Evolutionary conservation across 108 stramenopile species (phyloP).

Genomic region (Skeletonema costatum): DNA sequence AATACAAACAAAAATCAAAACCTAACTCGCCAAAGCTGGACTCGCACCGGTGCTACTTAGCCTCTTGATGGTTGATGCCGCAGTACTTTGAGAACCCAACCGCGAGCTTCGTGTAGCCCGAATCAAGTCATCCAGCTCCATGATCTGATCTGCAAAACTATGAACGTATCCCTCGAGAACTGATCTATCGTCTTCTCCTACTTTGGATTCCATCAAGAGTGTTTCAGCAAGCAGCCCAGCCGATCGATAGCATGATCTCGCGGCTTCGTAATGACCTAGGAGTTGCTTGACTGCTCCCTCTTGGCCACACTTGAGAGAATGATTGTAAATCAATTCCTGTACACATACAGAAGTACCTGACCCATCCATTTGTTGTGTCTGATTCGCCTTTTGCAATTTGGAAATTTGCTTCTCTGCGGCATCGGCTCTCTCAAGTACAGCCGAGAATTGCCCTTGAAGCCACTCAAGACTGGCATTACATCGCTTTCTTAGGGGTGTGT

Average conservation of each 20-base stretch:
- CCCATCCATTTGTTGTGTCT: slow-evolving; percentile 3
- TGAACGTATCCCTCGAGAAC: slow-evolving; percentile 83
- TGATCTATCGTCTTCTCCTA: slow-evolving; percentile 68
- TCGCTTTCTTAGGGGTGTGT: slow-evolving; percentile 60
- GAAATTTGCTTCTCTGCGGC: slow-evolving; percentile 75
- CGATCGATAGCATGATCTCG: slow-evolving; percentile 81
- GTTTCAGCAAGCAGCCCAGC: slow-evolving; percentile 87
- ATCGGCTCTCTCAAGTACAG: slow-evolving; percentile 85
- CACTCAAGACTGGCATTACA: slow-evolving; percentile 76
- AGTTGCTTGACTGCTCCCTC: slow-evolving; percentile 88
- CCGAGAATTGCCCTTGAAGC: slow-evolving; percentile 78
- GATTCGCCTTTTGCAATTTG: slow-evolving; percentile 43
- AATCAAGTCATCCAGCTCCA: slow-evolving; percentile 73
- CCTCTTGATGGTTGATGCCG: slow-evolving; percentile 1
- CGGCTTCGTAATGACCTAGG: slow-evolving; percentile 81
- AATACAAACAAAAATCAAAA: slow-evolving; percentile 11
- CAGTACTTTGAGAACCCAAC: background rate
- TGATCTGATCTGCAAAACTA: slow-evolving; percentile 84
- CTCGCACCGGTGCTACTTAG: background rate
- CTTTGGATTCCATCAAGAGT: slow-evolving; percentile 82
- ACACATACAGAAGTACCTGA: slow-evolving; percentile 38
- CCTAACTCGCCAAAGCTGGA: background rate
- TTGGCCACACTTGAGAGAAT: slow-evolving; percentile 77
- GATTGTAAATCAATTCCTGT: slow-evolving; percentile 88
- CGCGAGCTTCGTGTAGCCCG: background rate